These are phyloP conservation scores for Urochloa ruziziensis DNA, from an alignment of 176 grass and related monocot species.

Conservation along the genomic window DNA sequence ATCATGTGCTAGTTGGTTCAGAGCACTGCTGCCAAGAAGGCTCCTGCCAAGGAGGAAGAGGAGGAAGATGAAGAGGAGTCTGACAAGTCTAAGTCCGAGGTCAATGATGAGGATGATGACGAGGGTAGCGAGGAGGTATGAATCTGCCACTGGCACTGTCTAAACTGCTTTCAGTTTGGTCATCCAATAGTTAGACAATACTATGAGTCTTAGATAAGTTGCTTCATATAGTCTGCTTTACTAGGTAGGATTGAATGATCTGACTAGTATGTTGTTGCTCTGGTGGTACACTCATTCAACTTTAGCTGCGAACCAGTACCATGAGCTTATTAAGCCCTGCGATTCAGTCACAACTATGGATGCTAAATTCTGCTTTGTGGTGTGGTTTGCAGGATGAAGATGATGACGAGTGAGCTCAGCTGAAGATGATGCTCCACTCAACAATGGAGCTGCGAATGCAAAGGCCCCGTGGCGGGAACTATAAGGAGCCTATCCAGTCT, in stretches of 20 bases:
- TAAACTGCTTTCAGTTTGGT: background rate
- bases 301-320: too few relatives aligned
- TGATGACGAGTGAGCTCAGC: slow-evolving; percentile 45
- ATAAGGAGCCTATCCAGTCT: slow-evolving; percentile 44
- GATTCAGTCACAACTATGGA: background rate
- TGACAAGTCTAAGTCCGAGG: slow-evolving; percentile 94
- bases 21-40: slow-evolving; percentile 42
- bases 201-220: background rate
- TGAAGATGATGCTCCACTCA: background rate
- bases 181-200: background rate
- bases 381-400: slow-evolving; percentile 43
- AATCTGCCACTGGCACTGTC: background rate
- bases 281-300: too few relatives aligned
- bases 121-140: slow-evolving; percentile 85
- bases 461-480: background rate
- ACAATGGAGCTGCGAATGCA: background rate
- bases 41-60: slow-evolving; percentile 55
- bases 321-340: background rate
- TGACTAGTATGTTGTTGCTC: background rate
- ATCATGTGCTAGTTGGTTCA: background rate
- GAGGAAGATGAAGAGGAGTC: slow-evolving; percentile 86
- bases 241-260: background rate
- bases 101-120: slow-evolving; percentile 80
- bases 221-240: background rate
- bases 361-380: background rate